Conservation (phyloP, 1,284 basidiomycete species). For the Athelia psychrophila region DNA sequence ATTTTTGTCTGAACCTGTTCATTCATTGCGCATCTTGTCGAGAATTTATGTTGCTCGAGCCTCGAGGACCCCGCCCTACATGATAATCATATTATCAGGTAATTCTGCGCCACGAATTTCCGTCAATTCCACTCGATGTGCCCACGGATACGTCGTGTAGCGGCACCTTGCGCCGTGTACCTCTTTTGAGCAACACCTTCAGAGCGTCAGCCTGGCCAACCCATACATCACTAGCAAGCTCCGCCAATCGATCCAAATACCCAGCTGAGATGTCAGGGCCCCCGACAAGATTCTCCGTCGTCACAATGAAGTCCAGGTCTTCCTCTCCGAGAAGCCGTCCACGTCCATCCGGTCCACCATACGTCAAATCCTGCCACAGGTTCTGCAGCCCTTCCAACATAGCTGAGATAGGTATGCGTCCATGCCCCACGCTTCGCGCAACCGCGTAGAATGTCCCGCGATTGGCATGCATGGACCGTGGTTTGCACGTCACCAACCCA, state of each 20-base stretch:
- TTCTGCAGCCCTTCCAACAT: constrained; percentile 5
- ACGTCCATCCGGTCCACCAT: constrained; percentile 1
- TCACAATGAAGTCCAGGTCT: constrained; percentile 23
- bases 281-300: constrained; percentile 22
- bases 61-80: too few species aligned
- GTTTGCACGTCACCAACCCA: constrained; percentile 27
- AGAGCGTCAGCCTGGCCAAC: constrained; percentile 1
- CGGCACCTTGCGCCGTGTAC: too few species aligned
- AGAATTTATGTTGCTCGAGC: too few species aligned
- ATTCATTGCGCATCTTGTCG: too few species aligned
- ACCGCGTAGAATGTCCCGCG: constrained; percentile 26
- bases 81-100: too few species aligned
- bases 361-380: constrained; percentile 13
- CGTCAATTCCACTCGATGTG: too few species aligned
- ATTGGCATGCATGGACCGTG: constrained; percentile 23
- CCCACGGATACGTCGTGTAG: too few species aligned
- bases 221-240: constrained; percentile 1
- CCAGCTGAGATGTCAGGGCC: constrained; percentile 4
- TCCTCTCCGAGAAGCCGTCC: constrained; percentile 6
- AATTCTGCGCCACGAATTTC: too few species aligned
- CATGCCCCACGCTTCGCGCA: constrained; percentile 20
- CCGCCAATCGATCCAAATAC: constrained; percentile 16
- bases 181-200: neutral
- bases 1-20: too few species aligned
- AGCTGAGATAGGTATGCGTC: neutral